These are phyloP conservation scores for Arthrobotrys iridis DNA, from an alignment of 2,329 filamentous ascomycete genomes.

Conservation along the genomic window DNA sequence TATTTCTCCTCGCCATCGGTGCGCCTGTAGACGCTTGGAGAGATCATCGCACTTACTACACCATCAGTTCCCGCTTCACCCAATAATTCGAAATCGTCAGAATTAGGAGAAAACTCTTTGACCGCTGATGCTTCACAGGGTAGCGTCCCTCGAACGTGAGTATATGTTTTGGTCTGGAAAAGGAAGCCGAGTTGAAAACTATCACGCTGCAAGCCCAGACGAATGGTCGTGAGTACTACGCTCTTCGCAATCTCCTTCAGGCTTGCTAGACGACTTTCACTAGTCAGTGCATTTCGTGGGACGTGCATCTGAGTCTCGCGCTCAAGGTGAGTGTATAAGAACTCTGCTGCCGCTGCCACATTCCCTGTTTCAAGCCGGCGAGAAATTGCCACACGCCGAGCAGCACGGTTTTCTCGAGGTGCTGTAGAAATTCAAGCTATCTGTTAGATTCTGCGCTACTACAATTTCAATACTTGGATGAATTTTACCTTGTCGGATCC, in stretches of 20 bases:
- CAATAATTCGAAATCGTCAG: background rate
- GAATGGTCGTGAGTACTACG: background rate
- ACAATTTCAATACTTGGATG: background rate
- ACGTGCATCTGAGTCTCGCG: conserved; percentile 1
- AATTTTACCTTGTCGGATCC: conserved; percentile 3
- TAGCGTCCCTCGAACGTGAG: background rate
- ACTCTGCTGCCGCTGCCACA: background rate
- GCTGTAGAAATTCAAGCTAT: background rate
- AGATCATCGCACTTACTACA: background rate
- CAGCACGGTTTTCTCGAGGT: background rate
- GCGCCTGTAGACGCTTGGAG: background rate
- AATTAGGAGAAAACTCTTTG: background rate
- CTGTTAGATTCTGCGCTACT: background rate
- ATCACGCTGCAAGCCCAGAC: background rate
- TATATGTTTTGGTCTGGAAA: background rate
- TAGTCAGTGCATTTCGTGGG: background rate
- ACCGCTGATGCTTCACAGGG: background rate
- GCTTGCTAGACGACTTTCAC: background rate
- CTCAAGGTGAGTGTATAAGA: background rate
- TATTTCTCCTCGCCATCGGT: background rate
- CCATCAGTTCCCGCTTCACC: background rate
- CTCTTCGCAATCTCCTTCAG: conserved; percentile 1
- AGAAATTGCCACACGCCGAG: background rate
- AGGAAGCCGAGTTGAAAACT: conserved; percentile 2
- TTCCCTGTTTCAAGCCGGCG: background rate